A percentile compares a stretch with the other conserved stretches of the same genome.
Conservation (phyloP, 2,329 filamentous ascomycete species). For the Scytalidium sp. region DNA sequence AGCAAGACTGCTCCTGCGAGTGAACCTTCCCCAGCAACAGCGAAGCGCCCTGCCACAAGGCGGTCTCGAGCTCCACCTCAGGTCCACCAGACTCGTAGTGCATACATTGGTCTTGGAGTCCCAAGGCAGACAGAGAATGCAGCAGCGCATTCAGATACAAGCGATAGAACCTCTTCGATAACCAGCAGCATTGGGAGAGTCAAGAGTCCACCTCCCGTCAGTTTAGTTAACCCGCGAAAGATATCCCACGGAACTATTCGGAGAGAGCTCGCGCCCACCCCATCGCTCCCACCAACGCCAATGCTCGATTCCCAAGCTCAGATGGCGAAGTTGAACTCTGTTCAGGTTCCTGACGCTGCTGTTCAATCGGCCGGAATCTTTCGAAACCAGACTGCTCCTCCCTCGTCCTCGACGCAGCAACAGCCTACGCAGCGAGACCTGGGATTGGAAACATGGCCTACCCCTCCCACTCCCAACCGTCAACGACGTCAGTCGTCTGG, state of each 20-base stretch:
- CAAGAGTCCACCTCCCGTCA: not conserved
- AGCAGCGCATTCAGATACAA: not conserved
- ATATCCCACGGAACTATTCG: not conserved
- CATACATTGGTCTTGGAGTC: not conserved
- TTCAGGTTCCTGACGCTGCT: not conserved
- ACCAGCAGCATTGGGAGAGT: not conserved
- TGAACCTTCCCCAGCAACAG: not conserved
- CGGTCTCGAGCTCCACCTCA: not conserved
- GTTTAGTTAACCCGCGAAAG: not conserved
- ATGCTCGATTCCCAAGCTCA: not conserved
- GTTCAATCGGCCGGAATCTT: not conserved
- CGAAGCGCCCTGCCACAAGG: not conserved
- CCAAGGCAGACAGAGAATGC: not conserved
- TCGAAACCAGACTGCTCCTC: not conserved
- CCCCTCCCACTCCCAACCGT: constrained; percentile 10
- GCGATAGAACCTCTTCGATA: not conserved
- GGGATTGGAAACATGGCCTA: constrained; percentile 9
- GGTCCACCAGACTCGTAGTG: not conserved
- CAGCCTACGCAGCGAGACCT: not conserved
- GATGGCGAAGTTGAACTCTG: not conserved
- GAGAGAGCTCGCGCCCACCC: not conserved
- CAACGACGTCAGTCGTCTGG: constrained; percentile 11
- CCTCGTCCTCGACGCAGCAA: not conserved
- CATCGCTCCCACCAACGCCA: not conserved
- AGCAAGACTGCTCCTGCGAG: not conserved